Evolutionary conservation across 371 early-diverging fungal genomes (phyloP), one percentile per base, ranked within the genome.

Genomic region (Zopfochytrium polystomum): DNA sequence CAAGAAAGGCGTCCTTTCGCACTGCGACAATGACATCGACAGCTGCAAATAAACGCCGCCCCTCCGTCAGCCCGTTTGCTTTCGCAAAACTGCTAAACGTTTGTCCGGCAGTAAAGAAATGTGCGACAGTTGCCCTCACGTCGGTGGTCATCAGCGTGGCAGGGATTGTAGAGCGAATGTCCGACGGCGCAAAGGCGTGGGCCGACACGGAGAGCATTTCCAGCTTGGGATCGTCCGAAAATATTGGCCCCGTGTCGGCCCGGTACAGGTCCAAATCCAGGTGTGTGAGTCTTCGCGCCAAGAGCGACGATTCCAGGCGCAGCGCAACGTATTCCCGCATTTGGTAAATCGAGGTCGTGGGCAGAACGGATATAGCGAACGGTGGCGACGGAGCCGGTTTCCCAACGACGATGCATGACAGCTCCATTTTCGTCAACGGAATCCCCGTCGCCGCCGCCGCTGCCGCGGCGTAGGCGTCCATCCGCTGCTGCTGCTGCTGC

Each of bases 261-360:
- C 56, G 43, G 32, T 31, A 56, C 25, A 56, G 43, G 27, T 56
- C 56, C 45, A 56, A 34, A 25, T 56, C 56, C 25, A 56, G 38
- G 20, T 43, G 47, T 4, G 34, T 3, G 5, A 56, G 31, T 18
- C 30, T 22, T 27, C 56, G 13, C 11, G 60, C 25, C 2, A 15
- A 7, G 5, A 53, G 29, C 0, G 43, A 55, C 0, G 49, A 31
- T 26, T 50, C 52, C 3, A 59, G 26, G 13, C 42, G 23, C 6
- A 32, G 15, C 15, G 43, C 51, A 5, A 53, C 52, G 0, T 30
- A 29, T 2, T 50, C 50, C 18, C 52, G 1, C 0, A 59, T 53
- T 1, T 32, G 27, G n/a, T 7, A 11, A 3, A 59, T 27, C n/a
- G 54, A 11, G 1, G 33, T 31, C 18, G 23, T 30, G 7, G 60